These are phyloP conservation scores for Pterulicium gracile DNA, from an alignment of 1,284 basidiomycete genomes.

Conservation along the genomic window DNA sequence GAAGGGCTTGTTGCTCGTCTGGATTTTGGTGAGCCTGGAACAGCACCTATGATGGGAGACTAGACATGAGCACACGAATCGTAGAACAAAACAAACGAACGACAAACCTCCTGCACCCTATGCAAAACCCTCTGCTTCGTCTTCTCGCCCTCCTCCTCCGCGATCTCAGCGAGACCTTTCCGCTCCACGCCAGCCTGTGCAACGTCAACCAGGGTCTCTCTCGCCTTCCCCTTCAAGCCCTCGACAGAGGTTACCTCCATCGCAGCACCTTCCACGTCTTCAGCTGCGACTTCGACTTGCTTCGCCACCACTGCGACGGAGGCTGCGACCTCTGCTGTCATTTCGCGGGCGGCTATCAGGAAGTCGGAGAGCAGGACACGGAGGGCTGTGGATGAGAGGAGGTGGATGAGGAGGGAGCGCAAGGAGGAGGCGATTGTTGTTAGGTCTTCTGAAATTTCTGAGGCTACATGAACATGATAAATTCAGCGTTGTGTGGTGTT, in stretches of 20 bases:
- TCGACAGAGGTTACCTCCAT: conserved; percentile 14
- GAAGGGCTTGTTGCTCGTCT: conserved; percentile 24
- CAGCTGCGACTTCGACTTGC: conserved; percentile 21
- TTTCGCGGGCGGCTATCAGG: conserved; percentile 24
- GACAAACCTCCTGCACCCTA: conserved; percentile 27
- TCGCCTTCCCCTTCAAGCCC: conserved; percentile 8
- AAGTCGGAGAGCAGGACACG: conserved; percentile 30
- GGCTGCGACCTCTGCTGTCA: conserved; percentile 26
- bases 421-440: conserved; percentile 21
- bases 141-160: conserved; percentile 16
- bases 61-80: not conserved
- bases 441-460: conserved; percentile 26
- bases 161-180: conserved; percentile 11
- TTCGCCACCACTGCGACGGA: conserved; percentile 25
- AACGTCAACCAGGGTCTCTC: conserved; percentile 12
- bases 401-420: conserved; percentile 21
- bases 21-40: conserved; percentile 27
- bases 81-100: not conserved
- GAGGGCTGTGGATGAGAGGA: conserved; percentile 34
- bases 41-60: conserved; percentile 21
- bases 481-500: conserved; percentile 14
- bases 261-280: conserved; percentile 15
- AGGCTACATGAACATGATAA: conserved; percentile 8
- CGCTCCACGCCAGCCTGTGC: conserved; percentile 14
- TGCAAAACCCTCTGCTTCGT: conserved; percentile 22